Percentiles rank a stretch among this genome's conserved stretches.
Evolutionary conservation across 257 asterid species (phyloP).

Genomic region (Solanum clarkiae): DNA sequence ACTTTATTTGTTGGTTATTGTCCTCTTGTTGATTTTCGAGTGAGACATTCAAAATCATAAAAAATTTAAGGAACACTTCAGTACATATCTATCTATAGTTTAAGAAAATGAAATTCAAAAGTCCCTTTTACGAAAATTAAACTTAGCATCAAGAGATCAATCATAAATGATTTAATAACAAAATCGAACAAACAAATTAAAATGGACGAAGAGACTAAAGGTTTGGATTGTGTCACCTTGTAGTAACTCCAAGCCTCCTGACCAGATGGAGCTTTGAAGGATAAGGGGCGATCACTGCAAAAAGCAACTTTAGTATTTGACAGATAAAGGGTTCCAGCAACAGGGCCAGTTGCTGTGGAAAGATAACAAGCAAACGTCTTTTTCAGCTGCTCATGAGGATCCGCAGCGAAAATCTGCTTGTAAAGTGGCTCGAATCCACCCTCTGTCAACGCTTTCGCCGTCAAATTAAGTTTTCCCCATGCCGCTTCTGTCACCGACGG

Average conservation of each 20-base stretch:
- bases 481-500: slow-evolving; percentile 63
- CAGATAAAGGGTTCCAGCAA: slow-evolving; percentile 70
- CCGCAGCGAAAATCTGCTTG: slow-evolving; percentile 42
- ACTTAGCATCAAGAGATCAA: too few species aligned
- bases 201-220: not conserved
- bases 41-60: too few species aligned
- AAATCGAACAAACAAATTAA: not conserved
- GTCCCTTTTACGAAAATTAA: too few species aligned
- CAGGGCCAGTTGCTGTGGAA: slow-evolving; percentile 85
- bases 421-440: slow-evolving; percentile 78
- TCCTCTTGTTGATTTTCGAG: not conserved
- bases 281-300: slow-evolving; percentile 77
- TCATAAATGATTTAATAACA: too few species aligned
- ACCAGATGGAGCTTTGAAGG: slow-evolving; percentile 74
- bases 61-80: too few species aligned
- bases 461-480: slow-evolving; percentile 74
- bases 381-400: slow-evolving; percentile 53
- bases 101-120: too few species aligned
- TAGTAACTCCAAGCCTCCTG: slow-evolving; percentile 80
- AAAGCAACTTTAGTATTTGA: slow-evolving; percentile 57
- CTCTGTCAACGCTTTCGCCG: slow-evolving; percentile 58
- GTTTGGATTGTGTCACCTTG: slow-evolving; percentile 32
- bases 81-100: too few species aligned
- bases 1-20: not conserved
- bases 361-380: slow-evolving; percentile 77